Evolutionary conservation across 2,329 filamentous ascomycete species (phyloP), one percentile per base, ranked within the genome.

Genomic region (Nemania abortiva): DNA sequence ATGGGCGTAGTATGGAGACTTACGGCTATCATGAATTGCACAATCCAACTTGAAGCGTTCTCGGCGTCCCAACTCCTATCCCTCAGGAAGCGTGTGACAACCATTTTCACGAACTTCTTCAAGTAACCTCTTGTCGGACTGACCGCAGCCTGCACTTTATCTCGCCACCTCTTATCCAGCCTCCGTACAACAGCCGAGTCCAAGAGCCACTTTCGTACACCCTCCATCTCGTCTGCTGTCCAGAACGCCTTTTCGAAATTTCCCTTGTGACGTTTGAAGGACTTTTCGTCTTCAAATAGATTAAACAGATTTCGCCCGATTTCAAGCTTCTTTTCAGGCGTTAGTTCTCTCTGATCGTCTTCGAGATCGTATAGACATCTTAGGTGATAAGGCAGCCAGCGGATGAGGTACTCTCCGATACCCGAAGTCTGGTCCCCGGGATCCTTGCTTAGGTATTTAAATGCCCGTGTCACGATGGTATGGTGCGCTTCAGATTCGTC

Each of bases 401-500:
- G 42, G n/a, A 73, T 20, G 4, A 77, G 59, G 24, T 75, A 76
- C 3, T 10, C 5, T 0, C 74, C 74, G 27, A 76, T 72, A 2
- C 27, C 53, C 11, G 64, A 65, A 10, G 73, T 74, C 47, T 70
- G 58, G 0, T 71, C 70, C 0, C 9, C 62, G 0, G 55, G 68
- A 2, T 72, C 68, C 6, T 56, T 54, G 1, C 13, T 22, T 10
- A 77, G 59, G 49, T 67, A 76, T 1, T 76, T 47, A 29, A 77
- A 76, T 1, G 74, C 57, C 2, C 68, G 67, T 15, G 13, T 69
- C 5, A 76, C 63, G 9, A 77, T 74, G 18, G 70, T 73, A 45
- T 73, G 71, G 22, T 76, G 68, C 3, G 75, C 74, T 15, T 77
- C 71, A 39, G 76, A 73, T 24, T 74, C 74, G 37, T 75, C 73